Conservation (phyloP, 352 stramenopile species). For the Phytophthora lateralis region DNA sequence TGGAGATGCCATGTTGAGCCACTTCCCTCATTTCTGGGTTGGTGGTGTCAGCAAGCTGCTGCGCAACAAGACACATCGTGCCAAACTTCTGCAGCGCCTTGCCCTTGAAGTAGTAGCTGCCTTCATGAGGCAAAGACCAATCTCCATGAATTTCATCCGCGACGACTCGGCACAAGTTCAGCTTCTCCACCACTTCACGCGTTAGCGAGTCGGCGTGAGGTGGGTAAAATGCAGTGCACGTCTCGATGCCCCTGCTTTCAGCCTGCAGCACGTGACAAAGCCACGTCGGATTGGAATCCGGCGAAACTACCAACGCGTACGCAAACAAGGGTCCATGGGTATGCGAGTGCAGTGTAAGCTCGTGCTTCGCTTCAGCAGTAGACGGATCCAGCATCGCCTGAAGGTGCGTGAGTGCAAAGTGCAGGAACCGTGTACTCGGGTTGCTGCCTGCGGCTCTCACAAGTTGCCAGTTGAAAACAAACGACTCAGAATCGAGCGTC, state of each 20-base stretch:
- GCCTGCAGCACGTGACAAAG: slow-evolving; percentile 47
- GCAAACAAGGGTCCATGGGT: slow-evolving; percentile 73
- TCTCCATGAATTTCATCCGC: slow-evolving; percentile 70
- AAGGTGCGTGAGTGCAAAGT: slow-evolving; percentile 74
- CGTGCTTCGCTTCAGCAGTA: slow-evolving; percentile 42
- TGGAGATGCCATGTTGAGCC: slow-evolving; percentile 49
- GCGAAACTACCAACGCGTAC: slow-evolving; percentile 38
- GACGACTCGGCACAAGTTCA: slow-evolving; percentile 53
- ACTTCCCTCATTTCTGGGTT: slow-evolving; percentile 54
- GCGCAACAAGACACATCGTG: slow-evolving; percentile 76
- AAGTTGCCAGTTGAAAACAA: slow-evolving; percentile 69
- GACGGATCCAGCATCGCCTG: slow-evolving; percentile 56
- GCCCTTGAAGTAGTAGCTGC: slow-evolving; percentile 88
- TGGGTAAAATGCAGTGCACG: slow-evolving; percentile 59
- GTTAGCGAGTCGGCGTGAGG: slow-evolving; percentile 36
- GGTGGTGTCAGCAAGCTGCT: slow-evolving; percentile 60
- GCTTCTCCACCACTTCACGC: slow-evolving; percentile 35
- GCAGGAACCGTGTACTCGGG: slow-evolving; percentile 47
- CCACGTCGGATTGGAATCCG: slow-evolving; percentile 43
- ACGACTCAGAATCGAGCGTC: slow-evolving; percentile 42
- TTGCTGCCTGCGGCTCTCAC: slow-evolving; percentile 28
- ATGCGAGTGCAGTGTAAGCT: slow-evolving; percentile 73
- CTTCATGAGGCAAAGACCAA: slow-evolving; percentile 66
- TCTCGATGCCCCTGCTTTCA: slow-evolving; percentile 49
- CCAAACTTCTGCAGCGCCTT: slow-evolving; percentile 82